phyloP scores from a whole-genome alignment of 2,329 filamentous ascomycete genomes.

The Penicillium sp. region DNA sequence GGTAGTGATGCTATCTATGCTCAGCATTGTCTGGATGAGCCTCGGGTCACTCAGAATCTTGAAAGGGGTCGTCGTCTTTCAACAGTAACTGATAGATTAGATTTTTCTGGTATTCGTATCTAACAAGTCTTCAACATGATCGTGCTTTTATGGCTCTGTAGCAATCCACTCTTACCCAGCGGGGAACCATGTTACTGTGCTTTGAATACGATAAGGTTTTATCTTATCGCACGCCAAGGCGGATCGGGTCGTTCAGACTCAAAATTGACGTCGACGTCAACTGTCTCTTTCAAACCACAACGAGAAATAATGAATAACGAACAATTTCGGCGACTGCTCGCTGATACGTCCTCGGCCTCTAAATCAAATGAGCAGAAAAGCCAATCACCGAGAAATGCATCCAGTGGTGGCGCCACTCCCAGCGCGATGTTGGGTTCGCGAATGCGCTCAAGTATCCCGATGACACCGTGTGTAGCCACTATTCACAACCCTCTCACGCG shows the following conservation, averaged over 20 bases:
- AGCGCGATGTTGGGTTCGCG: constrained; percentile 64
- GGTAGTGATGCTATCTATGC: too few relatives aligned
- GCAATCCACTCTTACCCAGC: neutral
- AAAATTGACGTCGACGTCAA: constrained; percentile 11
- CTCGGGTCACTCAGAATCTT: too few relatives aligned
- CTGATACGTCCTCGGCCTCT: constrained; percentile 44
- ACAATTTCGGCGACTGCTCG: constrained; percentile 78
- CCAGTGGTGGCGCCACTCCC: constrained; percentile 43
- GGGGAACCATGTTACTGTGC: neutral
- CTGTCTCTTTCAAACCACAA: neutral
- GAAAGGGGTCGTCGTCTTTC: too few relatives aligned
- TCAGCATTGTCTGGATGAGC: too few relatives aligned
- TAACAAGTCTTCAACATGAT: too few relatives aligned
- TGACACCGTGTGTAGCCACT: constrained; percentile 69
- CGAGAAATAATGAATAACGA: constrained; percentile 75
- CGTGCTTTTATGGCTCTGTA: neutral
- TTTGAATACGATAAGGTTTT: constrained; percentile 2
- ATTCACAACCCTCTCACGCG: neutral
- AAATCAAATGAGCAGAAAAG: constrained; percentile 13
- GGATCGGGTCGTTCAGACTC: constrained; percentile 3
- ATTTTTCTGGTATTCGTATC: too few relatives aligned
- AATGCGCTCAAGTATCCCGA: constrained; percentile 75
- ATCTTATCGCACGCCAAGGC: constrained; percentile 16
- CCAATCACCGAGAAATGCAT: constrained; percentile 19
- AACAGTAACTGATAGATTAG: too few relatives aligned